phyloP scores from a whole-genome alignment of 768 basidiomycete genomes.

The Podaxis mareebaensis region DNA sequence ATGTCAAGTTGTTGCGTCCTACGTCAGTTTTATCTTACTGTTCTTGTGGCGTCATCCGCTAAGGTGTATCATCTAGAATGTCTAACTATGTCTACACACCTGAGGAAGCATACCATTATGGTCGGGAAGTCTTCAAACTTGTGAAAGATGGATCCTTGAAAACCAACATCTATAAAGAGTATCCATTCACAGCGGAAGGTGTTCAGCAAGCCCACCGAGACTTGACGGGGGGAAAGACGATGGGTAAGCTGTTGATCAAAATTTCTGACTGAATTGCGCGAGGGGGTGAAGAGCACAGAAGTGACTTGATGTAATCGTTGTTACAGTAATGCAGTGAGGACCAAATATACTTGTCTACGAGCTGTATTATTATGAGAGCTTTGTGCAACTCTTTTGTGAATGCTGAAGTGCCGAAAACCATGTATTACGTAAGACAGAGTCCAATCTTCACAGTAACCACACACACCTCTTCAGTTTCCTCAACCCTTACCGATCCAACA shows the following conservation, averaged over 20 bases:
- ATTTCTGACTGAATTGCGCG: conserved; percentile 33
- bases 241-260: conserved; percentile 86
- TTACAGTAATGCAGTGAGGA: background rate
- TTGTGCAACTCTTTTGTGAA: background rate
- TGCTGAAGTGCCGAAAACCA: background rate
- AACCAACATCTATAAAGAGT: conserved; percentile 71
- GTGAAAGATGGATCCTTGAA: conserved; percentile 61
- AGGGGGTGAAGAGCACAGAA: background rate
- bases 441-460: conserved; percentile 4
- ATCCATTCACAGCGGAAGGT: conserved; percentile 82
- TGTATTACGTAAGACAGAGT: conserved; percentile 3
- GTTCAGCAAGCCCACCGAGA: conserved; percentile 77
- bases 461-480: background rate
- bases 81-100: conserved; percentile 71
- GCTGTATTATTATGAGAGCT: background rate
- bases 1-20: conserved; percentile 77
- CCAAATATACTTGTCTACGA: background rate
- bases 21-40: conserved; percentile 44
- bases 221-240: conserved; percentile 73
- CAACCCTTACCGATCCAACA: background rate
- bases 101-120: conserved; percentile 72
- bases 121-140: conserved; percentile 60
- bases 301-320: background rate
- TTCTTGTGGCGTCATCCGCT: background rate
- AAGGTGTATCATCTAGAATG: conserved; percentile 44